These are phyloP conservation scores for Lobosporangium transversale DNA, from an alignment of 192 early-diverging fungal genomes.

Conservation along the genomic window DNA sequence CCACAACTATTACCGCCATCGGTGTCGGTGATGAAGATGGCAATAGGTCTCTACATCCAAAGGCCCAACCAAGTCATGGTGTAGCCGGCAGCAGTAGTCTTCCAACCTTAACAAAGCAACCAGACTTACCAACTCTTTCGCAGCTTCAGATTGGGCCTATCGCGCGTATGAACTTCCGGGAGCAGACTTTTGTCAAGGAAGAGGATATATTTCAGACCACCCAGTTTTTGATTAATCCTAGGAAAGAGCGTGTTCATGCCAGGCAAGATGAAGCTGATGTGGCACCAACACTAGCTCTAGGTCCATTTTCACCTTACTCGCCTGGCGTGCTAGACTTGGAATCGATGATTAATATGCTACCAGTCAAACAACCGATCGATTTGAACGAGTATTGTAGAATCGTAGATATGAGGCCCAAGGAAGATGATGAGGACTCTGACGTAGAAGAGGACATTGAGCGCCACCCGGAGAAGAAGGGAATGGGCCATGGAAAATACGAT, in stretches of 20 bases:
- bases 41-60: no score
- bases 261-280: not conserved
- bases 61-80: no score
- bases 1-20: no score
- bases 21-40: no score
- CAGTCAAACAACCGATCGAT: conserved; percentile 3
- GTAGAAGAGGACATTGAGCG: not conserved
- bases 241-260: conserved; percentile 5
- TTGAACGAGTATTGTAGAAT: conserved; percentile 18
- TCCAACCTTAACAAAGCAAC: no score
- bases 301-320: conserved; percentile 34
- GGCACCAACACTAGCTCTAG: conserved; percentile 15
- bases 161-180: conserved; percentile 36
- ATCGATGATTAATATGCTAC: not conserved
- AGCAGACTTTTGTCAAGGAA: not conserved
- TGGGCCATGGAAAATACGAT: not conserved
- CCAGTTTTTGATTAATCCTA: not conserved
- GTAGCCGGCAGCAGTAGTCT: no score
- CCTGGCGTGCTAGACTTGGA: conserved; percentile 12
- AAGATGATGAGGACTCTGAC: conserved; percentile 11
- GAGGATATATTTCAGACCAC: not conserved
- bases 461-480: not conserved
- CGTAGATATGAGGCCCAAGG: not conserved
- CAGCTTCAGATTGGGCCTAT: conserved; percentile 29
- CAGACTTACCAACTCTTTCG: not conserved